Evolutionary conservation across 257 asterid genomes (phyloP).

Genomic region (Gentiana dahurica): DNA sequence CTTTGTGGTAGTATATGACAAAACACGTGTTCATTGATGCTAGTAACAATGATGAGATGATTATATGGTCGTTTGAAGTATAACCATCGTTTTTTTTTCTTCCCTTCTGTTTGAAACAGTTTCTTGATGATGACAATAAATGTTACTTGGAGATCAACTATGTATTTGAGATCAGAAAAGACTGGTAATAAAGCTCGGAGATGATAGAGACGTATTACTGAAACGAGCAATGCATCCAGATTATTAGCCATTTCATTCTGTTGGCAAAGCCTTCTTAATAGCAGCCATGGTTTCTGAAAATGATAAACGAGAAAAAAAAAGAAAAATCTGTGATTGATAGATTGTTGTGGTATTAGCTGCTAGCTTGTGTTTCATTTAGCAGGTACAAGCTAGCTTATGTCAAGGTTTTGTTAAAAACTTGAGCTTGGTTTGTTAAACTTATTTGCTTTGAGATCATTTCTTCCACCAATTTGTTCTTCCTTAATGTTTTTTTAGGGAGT

Average conservation of each 20-base stretch:
- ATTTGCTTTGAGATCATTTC: no score
- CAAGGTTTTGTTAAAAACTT: no score
- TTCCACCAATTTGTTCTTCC: no score
- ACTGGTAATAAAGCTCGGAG: slow-evolving; percentile 43
- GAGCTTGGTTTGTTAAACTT: no score
- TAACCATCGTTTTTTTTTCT: background rate
- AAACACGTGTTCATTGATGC: no score
- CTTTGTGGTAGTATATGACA: no score
- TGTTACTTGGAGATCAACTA: slow-evolving; percentile 97
- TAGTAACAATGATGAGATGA: background rate
- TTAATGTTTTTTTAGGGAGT: no score
- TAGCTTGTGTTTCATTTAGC: no score
- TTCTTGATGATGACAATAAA: slow-evolving; percentile 82
- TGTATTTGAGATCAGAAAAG: slow-evolving; percentile 87
- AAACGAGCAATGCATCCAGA: background rate
- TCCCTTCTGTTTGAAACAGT: slow-evolving; percentile 25
- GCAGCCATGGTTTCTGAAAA: background rate
- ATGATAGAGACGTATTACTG: background rate
- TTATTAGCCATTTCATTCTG: slow-evolving; percentile 5
- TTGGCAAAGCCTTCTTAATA: slow-evolving; percentile 10
- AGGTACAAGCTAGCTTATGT: no score
- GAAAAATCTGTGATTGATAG: background rate
- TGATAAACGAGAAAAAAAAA: background rate
- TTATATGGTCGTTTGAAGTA: background rate
- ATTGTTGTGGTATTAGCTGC: background rate